Percentiles rank a stretch among this genome's conserved stretches.
phyloP scores from a whole-genome alignment of 2,329 filamentous ascomycete species.

The Ustulina deusta region DNA sequence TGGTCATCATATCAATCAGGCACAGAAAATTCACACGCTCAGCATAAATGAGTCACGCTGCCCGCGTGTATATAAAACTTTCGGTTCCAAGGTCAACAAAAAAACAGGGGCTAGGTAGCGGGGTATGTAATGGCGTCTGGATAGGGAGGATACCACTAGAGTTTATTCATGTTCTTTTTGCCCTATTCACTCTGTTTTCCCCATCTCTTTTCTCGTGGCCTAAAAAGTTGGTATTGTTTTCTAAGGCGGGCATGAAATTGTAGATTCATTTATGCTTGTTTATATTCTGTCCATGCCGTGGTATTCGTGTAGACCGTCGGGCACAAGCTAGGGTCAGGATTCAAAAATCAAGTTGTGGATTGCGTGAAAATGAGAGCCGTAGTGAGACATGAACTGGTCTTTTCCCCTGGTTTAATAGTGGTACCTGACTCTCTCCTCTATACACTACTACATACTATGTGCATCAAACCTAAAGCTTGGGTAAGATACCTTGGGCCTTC shows the following conservation, averaged over 20 bases:
- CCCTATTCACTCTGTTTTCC: conserved; percentile 4
- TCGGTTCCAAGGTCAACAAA: conserved; percentile 33
- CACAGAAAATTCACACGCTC: neutral
- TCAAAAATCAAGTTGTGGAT: conserved; percentile 1
- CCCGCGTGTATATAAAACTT: conserved; percentile 39
- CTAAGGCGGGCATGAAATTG: neutral
- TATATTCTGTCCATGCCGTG: conserved; percentile 11
- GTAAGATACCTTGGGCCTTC: neutral
- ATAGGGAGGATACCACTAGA: conserved; percentile 56
- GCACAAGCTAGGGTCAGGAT: conserved; percentile 12
- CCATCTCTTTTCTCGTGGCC: neutral
- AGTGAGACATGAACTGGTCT: neutral
- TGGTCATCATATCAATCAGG: conserved; percentile 53
- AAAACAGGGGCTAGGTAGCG: conserved; percentile 30
- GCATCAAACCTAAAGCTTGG: neutral
- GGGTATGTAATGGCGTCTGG: conserved; percentile 50
- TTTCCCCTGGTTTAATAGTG: neutral
- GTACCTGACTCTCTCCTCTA: conserved; percentile 9
- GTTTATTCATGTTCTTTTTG: conserved; percentile 41
- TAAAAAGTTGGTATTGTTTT: conserved; percentile 17
- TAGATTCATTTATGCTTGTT: conserved; percentile 24
- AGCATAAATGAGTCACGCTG: conserved; percentile 37
- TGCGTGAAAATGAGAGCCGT: neutral
- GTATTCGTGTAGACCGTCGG: neutral
- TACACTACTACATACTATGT: neutral